Percentiles rank a stretch among this genome's conserved stretches.
These are phyloP conservation scores for Vanderwaltozyma yarrowii DNA, from an alignment of 805 yeast genomes.

Conservation along the genomic window DNA sequence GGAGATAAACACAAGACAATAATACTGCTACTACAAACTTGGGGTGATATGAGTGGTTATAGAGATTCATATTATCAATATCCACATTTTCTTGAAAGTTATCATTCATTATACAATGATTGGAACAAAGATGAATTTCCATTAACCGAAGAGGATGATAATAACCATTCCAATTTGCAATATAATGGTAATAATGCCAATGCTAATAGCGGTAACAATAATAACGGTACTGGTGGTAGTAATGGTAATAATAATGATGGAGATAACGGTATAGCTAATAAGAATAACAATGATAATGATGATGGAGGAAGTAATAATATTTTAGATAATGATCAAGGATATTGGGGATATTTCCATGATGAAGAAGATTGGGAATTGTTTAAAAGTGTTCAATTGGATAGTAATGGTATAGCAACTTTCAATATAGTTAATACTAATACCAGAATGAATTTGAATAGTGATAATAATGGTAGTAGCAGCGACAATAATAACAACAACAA, in stretches of 20 bases:
- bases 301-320: background rate
- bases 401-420: constrained; percentile 19
- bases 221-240: background rate
- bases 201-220: background rate
- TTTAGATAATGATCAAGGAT: constrained; percentile 6
- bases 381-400: constrained; percentile 15
- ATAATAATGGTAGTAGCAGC: background rate
- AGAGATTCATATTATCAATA: constrained; percentile 24
- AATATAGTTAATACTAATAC: constrained; percentile 1
- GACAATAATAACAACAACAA: too few species aligned
- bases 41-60: constrained; percentile 4
- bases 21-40: too few species aligned
- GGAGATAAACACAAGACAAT: too few species aligned
- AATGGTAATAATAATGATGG: too few species aligned
- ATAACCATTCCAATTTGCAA: background rate
- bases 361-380: constrained; percentile 26
- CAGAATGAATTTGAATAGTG: background rate
- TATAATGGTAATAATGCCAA: background rate
- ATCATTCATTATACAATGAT: constrained; percentile 20
- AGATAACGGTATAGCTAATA: background rate
- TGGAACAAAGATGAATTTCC: constrained; percentile 25
- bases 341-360: constrained; percentile 26
- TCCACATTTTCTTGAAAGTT: constrained; percentile 16
- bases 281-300: background rate
- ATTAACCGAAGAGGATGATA: constrained; percentile 8